A percentile compares a stretch with the other conserved stretches of the same genome.
Conservation (phyloP, 2,329 filamentous ascomycete genomes). For the Allantophomopsis lycopodina region DNA sequence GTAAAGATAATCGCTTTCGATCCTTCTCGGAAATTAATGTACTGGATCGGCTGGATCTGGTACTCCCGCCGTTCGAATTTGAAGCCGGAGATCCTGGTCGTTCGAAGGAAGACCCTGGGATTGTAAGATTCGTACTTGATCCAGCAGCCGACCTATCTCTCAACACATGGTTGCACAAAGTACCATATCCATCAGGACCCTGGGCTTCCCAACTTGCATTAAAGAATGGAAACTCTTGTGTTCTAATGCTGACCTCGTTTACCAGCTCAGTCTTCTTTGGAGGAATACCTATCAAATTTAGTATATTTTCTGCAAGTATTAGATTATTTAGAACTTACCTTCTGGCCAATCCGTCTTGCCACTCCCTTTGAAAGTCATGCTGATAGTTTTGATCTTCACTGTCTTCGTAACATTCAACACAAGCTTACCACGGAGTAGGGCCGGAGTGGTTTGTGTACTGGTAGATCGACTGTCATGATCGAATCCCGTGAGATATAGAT, state of each 20-base stretch:
- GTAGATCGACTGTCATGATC: slow-evolving; percentile 38
- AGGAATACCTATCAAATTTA: slow-evolving; percentile 50
- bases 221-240: slow-evolving; percentile 86
- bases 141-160: slow-evolving; percentile 12
- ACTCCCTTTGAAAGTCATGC: slow-evolving; percentile 72
- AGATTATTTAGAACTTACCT: slow-evolving; percentile 36
- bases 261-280: slow-evolving; percentile 71
- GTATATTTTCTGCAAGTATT: neutral
- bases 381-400: slow-evolving; percentile 84
- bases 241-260: slow-evolving; percentile 76
- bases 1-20: slow-evolving; percentile 46
- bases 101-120: slow-evolving; percentile 2
- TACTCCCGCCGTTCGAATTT: slow-evolving; percentile 3
- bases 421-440: slow-evolving; percentile 74
- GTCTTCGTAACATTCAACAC: slow-evolving; percentile 76
- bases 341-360: slow-evolving; percentile 94
- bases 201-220: slow-evolving; percentile 55
- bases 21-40: slow-evolving; percentile 12
- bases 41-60: slow-evolving; percentile 8
- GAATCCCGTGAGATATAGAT: slow-evolving; percentile 67
- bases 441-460: slow-evolving; percentile 31
- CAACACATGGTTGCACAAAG: slow-evolving; percentile 41
- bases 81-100: slow-evolving; percentile 2
- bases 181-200: slow-evolving; percentile 44
- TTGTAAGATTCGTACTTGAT: slow-evolving; percentile 11